Evolutionary conservation across 208 protist genomes (phyloP).

Genomic region (Trypanosoma theileri): DNA sequence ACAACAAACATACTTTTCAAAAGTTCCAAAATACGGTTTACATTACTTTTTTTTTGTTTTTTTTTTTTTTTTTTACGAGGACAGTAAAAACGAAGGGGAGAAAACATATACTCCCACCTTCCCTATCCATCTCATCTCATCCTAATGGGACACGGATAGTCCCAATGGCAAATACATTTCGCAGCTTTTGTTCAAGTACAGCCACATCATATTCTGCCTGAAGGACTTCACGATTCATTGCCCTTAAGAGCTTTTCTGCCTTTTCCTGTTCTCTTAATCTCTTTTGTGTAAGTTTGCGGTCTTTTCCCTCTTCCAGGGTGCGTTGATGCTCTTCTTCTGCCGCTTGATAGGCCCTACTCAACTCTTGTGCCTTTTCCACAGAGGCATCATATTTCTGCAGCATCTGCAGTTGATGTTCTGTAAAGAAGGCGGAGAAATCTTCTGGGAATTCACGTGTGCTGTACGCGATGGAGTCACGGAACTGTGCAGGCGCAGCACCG

Average conservation of each 20-base stretch:
- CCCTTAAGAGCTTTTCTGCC: constrained; percentile 19
- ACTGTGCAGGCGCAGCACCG: constrained; percentile 14
- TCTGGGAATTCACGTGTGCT: constrained; percentile 33
- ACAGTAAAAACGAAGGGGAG: not conserved
- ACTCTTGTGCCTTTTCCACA: constrained; percentile 14
- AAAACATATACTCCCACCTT: not conserved
- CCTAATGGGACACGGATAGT: constrained; percentile 48
- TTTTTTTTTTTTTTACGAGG: not conserved
- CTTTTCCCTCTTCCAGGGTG: constrained; percentile 23
- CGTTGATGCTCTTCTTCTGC: constrained; percentile 19
- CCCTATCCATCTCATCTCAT: not conserved
- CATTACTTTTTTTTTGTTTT: not conserved
- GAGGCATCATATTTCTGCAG: constrained; percentile 46
- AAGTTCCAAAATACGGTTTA: too few species aligned
- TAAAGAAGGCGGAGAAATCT: constrained; percentile 43
- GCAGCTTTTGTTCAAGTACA: constrained; percentile 39
- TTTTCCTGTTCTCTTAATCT: constrained; percentile 36
- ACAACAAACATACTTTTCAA: too few species aligned
- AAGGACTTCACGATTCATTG: constrained; percentile 25
- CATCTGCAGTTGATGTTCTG: constrained; percentile 38
- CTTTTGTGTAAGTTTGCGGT: constrained; percentile 23
- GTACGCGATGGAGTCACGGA: constrained; percentile 40
- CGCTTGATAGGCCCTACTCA: constrained; percentile 21
- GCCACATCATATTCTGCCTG: constrained; percentile 37
- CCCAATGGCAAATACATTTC: constrained; percentile 59